A percentile compares a stretch with the other conserved stretches of the same genome.
Evolutionary conservation across 768 basidiomycete genomes (phyloP).

Genomic region (Suillus cothurnatus): DNA sequence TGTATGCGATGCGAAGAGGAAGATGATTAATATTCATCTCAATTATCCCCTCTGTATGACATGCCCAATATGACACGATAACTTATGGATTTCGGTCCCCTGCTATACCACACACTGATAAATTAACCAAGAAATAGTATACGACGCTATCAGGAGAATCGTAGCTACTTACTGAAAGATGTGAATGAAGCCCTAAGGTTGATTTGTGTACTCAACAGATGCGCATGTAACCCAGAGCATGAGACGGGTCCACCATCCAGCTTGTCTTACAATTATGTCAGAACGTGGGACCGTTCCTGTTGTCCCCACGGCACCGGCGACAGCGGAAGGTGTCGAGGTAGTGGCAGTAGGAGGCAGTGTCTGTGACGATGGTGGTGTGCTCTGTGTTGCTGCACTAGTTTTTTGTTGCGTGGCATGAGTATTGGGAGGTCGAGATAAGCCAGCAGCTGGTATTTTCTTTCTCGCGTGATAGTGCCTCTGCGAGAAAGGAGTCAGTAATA

Average conservation of each 20-base stretch:
- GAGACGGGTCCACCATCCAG: not conserved
- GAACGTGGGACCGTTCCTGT: not conserved
- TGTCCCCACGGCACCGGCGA: no score
- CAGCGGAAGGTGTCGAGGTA: no score
- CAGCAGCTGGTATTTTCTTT: not conserved
- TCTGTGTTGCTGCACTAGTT: not conserved
- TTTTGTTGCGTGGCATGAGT: not conserved
- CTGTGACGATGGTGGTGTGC: not conserved
- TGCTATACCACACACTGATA: no score
- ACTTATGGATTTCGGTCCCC: no score
- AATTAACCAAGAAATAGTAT: no score
- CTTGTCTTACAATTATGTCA: not conserved
- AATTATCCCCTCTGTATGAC: no score
- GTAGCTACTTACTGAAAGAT: no score
- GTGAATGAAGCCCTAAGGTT: not conserved
- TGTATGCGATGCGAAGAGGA: no score
- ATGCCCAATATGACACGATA: no score
- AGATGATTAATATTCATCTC: no score
- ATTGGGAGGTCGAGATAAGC: not conserved
- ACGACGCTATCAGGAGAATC: no score
- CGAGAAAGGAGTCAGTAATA: not conserved
- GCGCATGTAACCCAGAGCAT: not conserved
- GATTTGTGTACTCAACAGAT: not conserved
- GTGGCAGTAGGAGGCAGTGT: not conserved
- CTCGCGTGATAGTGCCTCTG: not conserved